phyloP scores from a whole-genome alignment of 2,329 filamentous ascomycete genomes.

The Colletotrichum somersetense region DNA sequence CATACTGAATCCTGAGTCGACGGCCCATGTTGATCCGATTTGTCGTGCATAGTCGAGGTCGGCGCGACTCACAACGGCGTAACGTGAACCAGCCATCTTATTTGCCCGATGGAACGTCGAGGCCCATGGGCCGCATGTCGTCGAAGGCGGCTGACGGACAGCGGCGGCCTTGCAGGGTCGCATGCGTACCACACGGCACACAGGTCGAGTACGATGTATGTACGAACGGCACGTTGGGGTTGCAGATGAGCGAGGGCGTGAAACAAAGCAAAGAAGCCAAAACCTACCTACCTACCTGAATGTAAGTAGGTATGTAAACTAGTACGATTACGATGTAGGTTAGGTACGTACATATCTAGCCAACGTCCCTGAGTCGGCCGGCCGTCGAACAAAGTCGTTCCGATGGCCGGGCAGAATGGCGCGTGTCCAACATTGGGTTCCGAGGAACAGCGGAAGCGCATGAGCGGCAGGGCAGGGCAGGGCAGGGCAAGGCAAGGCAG shows the following conservation, averaged over 20 bases:
- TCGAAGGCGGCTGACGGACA: constrained; percentile 35
- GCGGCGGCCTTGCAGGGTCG: constrained; percentile 14
- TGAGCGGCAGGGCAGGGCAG: not conserved
- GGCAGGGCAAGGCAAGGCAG: not conserved
- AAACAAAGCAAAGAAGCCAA: constrained; percentile 39
- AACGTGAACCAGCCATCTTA: constrained; percentile 9
- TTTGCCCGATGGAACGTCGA: constrained; percentile 36
- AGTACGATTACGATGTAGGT: too few relatives aligned
- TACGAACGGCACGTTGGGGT: constrained; percentile 10
- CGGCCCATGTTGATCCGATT: constrained; percentile 15
- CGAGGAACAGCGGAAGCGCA: constrained; percentile 12
- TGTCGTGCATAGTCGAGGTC: not conserved
- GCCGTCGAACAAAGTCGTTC: constrained; percentile 7
- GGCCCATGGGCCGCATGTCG: constrained; percentile 18
- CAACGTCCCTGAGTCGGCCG: constrained; percentile 15
- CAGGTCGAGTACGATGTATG: constrained; percentile 6
- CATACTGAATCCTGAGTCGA: not conserved
- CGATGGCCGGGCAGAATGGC: not conserved
- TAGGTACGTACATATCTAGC: not conserved
- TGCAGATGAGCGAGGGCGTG: constrained; percentile 27
- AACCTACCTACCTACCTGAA: not conserved
- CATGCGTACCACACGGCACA: constrained; percentile 30
- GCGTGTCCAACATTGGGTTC: constrained; percentile 16
- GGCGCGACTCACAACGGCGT: constrained; percentile 12
- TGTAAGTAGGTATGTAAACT: too few relatives aligned